Conservation (phyloP, 1,139 yeast species). For the Hemisphaericaspora subhashii region DNA sequence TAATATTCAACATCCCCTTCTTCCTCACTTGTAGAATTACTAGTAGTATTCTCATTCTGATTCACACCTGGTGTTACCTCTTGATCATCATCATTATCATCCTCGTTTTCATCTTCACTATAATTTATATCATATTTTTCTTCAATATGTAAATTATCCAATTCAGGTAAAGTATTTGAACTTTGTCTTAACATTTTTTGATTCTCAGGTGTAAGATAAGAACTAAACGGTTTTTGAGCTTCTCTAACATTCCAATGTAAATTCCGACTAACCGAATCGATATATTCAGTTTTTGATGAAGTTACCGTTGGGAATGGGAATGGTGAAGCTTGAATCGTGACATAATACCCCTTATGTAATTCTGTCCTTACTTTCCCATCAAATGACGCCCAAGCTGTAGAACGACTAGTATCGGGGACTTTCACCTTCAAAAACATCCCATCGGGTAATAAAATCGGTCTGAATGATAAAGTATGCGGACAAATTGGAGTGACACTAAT, state of each 20-base stretch:
- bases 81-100: too few species aligned
- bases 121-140: conserved; percentile 32
- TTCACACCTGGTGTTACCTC: conserved; percentile 9
- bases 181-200: conserved; percentile 8
- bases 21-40: conserved; percentile 17
- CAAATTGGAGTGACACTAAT: conserved; percentile 89
- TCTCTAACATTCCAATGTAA: conserved; percentile 87
- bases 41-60: conserved; percentile 13
- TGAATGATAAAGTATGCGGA: conserved; percentile 85
- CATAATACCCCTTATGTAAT: conserved; percentile 69
- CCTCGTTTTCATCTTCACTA: conserved; percentile 25
- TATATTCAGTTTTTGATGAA: conserved; percentile 72
- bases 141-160: conserved; percentile 19
- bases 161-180: conserved; percentile 12
- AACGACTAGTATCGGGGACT: conserved; percentile 66
- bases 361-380: conserved; percentile 83
- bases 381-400: conserved; percentile 89
- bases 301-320: conserved; percentile 86
- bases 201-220: conserved; percentile 14
- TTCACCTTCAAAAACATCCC: conserved; percentile 76
- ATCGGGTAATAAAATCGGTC: conserved; percentile 86
- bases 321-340: conserved; percentile 73
- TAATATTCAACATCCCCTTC: conserved; percentile 22
- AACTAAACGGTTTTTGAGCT: conserved; percentile 68
- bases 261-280: conserved; percentile 80